Evolutionary conservation across 768 basidiomycete genomes (phyloP), one percentile per base, ranked within the genome.

Genomic region (Hericium alpestre): DNA sequence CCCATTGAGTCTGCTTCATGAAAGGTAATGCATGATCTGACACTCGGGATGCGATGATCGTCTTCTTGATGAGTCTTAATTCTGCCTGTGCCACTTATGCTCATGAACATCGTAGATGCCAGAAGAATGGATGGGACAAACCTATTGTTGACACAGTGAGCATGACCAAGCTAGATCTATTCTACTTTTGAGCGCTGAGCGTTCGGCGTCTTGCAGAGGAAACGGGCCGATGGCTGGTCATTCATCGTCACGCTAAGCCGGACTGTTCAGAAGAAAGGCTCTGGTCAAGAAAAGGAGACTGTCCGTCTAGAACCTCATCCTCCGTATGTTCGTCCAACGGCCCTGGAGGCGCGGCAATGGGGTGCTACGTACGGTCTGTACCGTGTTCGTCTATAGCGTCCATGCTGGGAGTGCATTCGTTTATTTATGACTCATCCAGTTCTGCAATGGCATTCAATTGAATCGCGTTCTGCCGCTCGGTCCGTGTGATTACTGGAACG

Each of bases 41-140:
- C 32, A 7, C 32, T 10, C 32, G 1, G 9, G 32, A 32, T 32
- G 32, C 8, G 32, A 32, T 32, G 32, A 32, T 32, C 32, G 32
- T 32, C 32, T 16, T 9, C 49, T 23, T 51, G 49, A 11, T 15
- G 9, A 4, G 62, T 60, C 23, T 32, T 1, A 11, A 1, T 23
- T 6, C 16, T 49, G 51, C 53, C 53, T 48, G 10, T 49, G n/a
- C 54, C 16, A 50, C 10, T 46, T 12, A 60, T 43, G n/a, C 51
- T 54, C 37, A 47, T 58, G 25, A 55, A 49, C n/a, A 39, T 13
- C 41, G 15, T 54, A 90, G 87, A 70, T 94, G 91, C 66, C 90
- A 92, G 66, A 93, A 94, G 70, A 77, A 80, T 53, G 91, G 87
- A 2, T 95, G 91, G 91, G 90, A 93, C 57, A 85, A 86, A 59